phyloP scores from a whole-genome alignment of 495 filamentous ascomycete genomes.

The Amphirosellinia nigrospora region DNA sequence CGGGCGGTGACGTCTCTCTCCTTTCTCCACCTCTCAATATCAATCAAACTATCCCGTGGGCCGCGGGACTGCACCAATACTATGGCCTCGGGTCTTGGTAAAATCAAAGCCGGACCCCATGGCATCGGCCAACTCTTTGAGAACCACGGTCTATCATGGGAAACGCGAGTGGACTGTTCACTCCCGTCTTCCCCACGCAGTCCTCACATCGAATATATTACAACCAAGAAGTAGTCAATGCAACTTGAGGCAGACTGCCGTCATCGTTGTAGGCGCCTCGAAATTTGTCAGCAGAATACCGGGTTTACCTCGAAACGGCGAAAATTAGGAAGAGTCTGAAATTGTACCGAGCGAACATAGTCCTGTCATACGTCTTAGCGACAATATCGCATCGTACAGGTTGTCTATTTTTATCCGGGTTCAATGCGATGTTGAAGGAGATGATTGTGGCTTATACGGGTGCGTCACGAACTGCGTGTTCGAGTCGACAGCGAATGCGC shows the following conservation, averaged over 20 bases:
- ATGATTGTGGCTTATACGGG: constrained; percentile 12
- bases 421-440: background rate
- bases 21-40: background rate
- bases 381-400: background rate
- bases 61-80: too few relatives aligned
- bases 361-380: background rate
- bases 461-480: constrained; percentile 16
- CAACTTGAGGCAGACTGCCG: background rate
- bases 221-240: background rate
- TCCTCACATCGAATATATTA: background rate
- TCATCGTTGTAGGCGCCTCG: background rate
- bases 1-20: background rate
- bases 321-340: background rate
- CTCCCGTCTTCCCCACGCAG: background rate
- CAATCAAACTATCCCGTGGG: too few relatives aligned
- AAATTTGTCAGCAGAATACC: background rate
- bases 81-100: background rate
- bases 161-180: background rate
- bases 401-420: background rate
- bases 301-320: background rate
- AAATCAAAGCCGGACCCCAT: background rate
- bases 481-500: background rate
- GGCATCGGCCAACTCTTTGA: background rate
- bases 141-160: background rate
- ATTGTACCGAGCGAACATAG: background rate